Evolutionary conservation across 1,139 yeast species (phyloP).

Genomic region (Sugiyamaella pinicola): DNA sequence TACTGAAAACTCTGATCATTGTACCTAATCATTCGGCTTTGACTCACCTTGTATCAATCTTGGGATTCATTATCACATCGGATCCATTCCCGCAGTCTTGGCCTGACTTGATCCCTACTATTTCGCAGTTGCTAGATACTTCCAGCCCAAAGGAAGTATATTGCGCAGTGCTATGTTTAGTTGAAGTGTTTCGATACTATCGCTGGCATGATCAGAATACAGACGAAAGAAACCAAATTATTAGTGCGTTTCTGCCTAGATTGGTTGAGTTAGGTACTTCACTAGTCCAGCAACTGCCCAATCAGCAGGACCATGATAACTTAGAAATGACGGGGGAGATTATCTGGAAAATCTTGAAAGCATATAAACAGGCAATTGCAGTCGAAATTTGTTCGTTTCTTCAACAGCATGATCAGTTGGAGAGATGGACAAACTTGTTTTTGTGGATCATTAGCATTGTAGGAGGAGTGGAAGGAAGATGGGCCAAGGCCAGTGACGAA

Average conservation of each 20-base stretch:
- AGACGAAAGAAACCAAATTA: slow-evolving; percentile 13
- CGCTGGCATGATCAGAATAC: slow-evolving; percentile 15
- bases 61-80: slow-evolving; percentile 18
- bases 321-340: slow-evolving; percentile 21
- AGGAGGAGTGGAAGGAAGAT: neutral
- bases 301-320: slow-evolving; percentile 4
- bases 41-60: slow-evolving; percentile 18
- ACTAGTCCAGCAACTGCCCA: slow-evolving; percentile 10
- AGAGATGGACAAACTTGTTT: slow-evolving; percentile 26
- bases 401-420: slow-evolving; percentile 19
- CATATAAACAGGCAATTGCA: slow-evolving; percentile 22
- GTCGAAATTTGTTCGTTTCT: slow-evolving; percentile 18
- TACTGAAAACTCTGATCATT: slow-evolving; percentile 18
- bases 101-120: slow-evolving; percentile 16
- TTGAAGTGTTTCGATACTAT: slow-evolving; percentile 23
- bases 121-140: slow-evolving; percentile 17
- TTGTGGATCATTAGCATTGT: slow-evolving; percentile 10
- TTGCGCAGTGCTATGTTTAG: slow-evolving; percentile 24
- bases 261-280: slow-evolving; percentile 21
- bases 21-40: slow-evolving; percentile 15
- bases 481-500: neutral
- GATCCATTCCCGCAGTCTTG: slow-evolving; percentile 20
- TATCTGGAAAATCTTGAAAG: slow-evolving; percentile 28
- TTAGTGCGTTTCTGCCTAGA: slow-evolving; percentile 23
- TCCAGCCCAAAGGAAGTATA: slow-evolving; percentile 22